phyloP scores from a whole-genome alignment of 2,329 filamentous ascomycete species.

The Ustulina deusta region DNA sequence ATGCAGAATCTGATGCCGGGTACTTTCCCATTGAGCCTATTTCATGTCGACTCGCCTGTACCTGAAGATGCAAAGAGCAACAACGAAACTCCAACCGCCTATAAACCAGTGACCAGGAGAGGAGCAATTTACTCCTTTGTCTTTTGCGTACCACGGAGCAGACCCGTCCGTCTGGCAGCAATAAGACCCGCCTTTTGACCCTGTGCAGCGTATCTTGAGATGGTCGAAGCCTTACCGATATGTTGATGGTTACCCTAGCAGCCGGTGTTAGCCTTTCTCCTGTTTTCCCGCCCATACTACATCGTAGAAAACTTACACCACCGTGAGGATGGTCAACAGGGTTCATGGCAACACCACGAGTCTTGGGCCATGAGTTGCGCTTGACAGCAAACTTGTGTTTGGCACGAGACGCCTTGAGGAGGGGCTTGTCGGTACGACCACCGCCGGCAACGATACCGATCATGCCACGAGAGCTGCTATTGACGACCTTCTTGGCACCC shows the following conservation, averaged over 20 bases:
- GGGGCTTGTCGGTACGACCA: conserved; percentile 99
- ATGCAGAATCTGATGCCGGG: conserved; percentile 51
- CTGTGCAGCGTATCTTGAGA: conserved; percentile 95
- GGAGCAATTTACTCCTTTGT: conserved; percentile 84
- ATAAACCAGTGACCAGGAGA: conserved; percentile 58
- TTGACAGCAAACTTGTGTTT: conserved; percentile 99
- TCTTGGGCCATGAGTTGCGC: conserved; percentile 99
- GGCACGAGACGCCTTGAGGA: conserved; percentile 98
- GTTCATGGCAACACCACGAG: conserved; percentile 99
- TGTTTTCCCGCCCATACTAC: neutral
- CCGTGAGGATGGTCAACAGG: conserved; percentile 99
- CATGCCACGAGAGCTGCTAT: conserved; percentile 94
- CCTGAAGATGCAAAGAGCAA: conserved; percentile 71
- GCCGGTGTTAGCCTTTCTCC: conserved; percentile 57
- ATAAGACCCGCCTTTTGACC: conserved; percentile 99
- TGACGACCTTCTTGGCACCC: conserved; percentile 98
- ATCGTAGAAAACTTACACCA: conserved; percentile 71
- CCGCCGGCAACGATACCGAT: conserved; percentile 99
- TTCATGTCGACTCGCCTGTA: conserved; percentile 54
- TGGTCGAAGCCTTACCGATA: conserved; percentile 99
- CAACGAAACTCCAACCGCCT: conserved; percentile 73
- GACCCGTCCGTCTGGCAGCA: conserved; percentile 98
- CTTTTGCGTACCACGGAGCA: conserved; percentile 99
- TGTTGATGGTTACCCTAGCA: conserved; percentile 98
- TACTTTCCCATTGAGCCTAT: conserved; percentile 56